Conservation (phyloP, 257 asterid species). For the Solanum sitiens region DNA sequence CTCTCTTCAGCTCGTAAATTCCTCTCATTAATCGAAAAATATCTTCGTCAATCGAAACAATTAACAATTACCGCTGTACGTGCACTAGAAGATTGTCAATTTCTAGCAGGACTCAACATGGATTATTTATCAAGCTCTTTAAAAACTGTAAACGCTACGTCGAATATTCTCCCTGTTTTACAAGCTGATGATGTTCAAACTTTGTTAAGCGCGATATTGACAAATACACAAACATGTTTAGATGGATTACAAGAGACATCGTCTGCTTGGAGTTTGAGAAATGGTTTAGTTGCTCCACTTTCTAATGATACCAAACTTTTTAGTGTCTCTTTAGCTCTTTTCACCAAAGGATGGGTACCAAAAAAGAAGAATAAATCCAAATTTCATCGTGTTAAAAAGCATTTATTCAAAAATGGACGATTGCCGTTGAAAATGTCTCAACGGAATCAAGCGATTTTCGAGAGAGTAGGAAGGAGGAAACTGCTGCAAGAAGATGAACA, state of each 20-base stretch:
- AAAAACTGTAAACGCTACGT: slow-evolving; percentile 16
- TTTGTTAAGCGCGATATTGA: slow-evolving; percentile 54
- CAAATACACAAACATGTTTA: slow-evolving; percentile 59
- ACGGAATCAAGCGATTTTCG: slow-evolving; percentile 14
- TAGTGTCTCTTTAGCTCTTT: slow-evolving; percentile 54
- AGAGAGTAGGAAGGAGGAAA: slow-evolving; percentile 24
- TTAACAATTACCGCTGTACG: slow-evolving; percentile 37
- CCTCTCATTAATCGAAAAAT: slow-evolving; percentile 26
- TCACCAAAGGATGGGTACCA: slow-evolving; percentile 56
- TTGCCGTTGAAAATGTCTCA: slow-evolving; percentile 38
- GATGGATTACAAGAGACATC: slow-evolving; percentile 50
- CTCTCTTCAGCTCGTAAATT: slow-evolving; percentile 34
- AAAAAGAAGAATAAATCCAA: slow-evolving; percentile 2
- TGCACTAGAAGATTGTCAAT: slow-evolving; percentile 61
- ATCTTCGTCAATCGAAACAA: slow-evolving; percentile 15
- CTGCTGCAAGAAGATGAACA: slow-evolving; percentile 31
- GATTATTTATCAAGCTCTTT: slow-evolving; percentile 29
- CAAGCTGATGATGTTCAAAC: slow-evolving; percentile 59
- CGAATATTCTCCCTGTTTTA: slow-evolving; percentile 15
- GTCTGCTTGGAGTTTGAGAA: slow-evolving; percentile 44
- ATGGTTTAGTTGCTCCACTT: slow-evolving; percentile 38
- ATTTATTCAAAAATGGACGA: slow-evolving; percentile 12
- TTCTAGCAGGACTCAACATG: slow-evolving; percentile 43
- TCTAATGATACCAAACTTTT: slow-evolving; percentile 50
- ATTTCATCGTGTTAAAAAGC: neutral